Evolutionary conservation across 179 eudicot genomes (phyloP).

Genomic region (Silene noctiflora): DNA sequence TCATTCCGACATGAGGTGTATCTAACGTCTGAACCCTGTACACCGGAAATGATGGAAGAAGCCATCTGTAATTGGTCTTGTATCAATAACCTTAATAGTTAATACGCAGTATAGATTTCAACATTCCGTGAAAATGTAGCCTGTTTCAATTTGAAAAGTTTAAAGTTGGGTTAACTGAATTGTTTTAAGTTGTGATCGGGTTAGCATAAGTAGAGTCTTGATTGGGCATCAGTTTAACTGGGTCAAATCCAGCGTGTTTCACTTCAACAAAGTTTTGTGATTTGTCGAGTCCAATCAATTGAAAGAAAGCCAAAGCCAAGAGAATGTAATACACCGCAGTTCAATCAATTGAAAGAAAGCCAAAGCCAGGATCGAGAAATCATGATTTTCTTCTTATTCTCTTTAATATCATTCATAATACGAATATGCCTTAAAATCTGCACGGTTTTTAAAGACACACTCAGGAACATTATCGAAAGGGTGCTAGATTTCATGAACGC

Average conservation of each 20-base stretch:
- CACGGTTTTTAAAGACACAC: background rate
- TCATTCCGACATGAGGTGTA: background rate
- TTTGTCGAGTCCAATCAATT: background rate
- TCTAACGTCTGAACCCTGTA: background rate
- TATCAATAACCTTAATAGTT: slow-evolving; percentile 10
- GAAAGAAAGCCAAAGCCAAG: slow-evolving; percentile 1
- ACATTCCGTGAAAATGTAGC: background rate
- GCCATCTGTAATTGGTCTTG: slow-evolving; percentile 1
- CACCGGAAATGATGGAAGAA: background rate
- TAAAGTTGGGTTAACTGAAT: background rate
- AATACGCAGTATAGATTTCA: too few species aligned
- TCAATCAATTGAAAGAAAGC: background rate
- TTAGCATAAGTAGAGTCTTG: too few species aligned
- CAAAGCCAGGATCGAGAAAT: background rate
- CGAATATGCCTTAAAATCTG: background rate
- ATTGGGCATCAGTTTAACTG: too few species aligned
- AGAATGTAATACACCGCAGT: background rate
- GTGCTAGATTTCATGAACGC: background rate
- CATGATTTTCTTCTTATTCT: background rate
- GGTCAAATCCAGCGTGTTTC: too few species aligned
- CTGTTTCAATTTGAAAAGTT: background rate
- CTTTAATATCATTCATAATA: background rate
- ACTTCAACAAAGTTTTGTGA: too few species aligned
- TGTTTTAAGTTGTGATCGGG: too few species aligned
- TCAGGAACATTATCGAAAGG: background rate